A percentile compares a stretch with the other conserved stretches of the same genome.
These are phyloP conservation scores for Myxozyma mucilagina DNA, from an alignment of 805 yeast genomes.

Conservation along the genomic window DNA sequence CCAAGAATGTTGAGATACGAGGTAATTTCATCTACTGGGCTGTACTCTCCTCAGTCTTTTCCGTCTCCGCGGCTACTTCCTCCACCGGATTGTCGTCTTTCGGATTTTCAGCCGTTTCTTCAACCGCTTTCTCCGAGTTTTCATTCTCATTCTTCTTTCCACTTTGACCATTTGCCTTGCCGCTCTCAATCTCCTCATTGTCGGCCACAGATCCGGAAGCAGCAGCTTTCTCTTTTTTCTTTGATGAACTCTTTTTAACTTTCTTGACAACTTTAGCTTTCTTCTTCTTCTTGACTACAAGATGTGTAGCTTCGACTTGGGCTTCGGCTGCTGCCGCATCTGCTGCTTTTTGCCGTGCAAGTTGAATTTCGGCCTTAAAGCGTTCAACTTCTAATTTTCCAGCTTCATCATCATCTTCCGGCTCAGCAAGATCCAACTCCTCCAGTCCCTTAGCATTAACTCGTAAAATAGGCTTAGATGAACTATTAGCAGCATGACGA, in stretches of 20 bases:
- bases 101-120: neutral
- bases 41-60: neutral
- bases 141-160: neutral
- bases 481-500: neutral
- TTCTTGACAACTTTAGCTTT: constrained; percentile 25
- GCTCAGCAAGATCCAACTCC: constrained; percentile 22
- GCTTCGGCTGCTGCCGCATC: constrained; percentile 21
- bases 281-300: constrained; percentile 30
- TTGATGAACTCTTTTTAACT: constrained; percentile 16
- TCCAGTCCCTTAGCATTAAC: constrained; percentile 30
- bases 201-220: neutral
- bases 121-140: neutral
- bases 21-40: neutral
- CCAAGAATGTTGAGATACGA: no score
- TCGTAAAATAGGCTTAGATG: constrained; percentile 13
- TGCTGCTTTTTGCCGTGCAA: constrained; percentile 26
- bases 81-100: neutral
- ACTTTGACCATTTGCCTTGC: neutral
- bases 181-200: neutral
- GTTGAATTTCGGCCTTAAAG: constrained; percentile 26
- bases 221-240: constrained; percentile 11
- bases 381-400: constrained; percentile 27
- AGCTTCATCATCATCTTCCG: constrained; percentile 26
- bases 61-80: neutral
- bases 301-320: constrained; percentile 18